phyloP scores from a whole-genome alignment of 345 rosid species.

The Cardiospermum halicacabum region DNA sequence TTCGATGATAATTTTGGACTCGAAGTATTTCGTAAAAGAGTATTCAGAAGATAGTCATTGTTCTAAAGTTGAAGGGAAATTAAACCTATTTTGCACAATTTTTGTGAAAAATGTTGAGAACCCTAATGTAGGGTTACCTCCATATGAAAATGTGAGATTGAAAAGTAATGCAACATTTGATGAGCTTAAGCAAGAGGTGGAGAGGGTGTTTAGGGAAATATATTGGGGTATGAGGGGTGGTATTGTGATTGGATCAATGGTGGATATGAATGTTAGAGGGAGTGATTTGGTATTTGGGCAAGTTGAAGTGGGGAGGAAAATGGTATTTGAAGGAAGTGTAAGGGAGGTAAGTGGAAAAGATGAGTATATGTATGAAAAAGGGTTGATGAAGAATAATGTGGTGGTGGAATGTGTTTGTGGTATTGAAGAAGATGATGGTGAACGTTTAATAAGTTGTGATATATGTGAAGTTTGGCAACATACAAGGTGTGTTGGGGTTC shows the following conservation, averaged over 20 bases:
- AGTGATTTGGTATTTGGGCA: slow-evolving; percentile 33
- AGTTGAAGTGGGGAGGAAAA: slow-evolving; percentile 40
- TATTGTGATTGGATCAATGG: slow-evolving; percentile 34
- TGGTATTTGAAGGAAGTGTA: slow-evolving; percentile 46
- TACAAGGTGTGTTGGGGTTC: slow-evolving; percentile 68
- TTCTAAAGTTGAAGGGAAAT: slow-evolving; percentile 34
- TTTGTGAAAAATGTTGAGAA: slow-evolving; percentile 25
- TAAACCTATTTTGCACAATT: slow-evolving; percentile 55
- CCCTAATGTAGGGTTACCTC: slow-evolving; percentile 25
- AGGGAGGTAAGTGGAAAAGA: slow-evolving; percentile 25
- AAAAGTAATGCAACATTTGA: slow-evolving; percentile 55
- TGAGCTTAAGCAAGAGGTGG: slow-evolving; percentile 58
- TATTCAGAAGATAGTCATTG: slow-evolving; percentile 26
- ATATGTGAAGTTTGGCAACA: slow-evolving; percentile 94
- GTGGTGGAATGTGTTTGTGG: slow-evolving; percentile 75
- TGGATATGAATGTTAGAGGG: slow-evolving; percentile 36
- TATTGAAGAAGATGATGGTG: slow-evolving; percentile 74
- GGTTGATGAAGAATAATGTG: slow-evolving; percentile 23
- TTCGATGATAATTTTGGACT: slow-evolving; percentile 63
- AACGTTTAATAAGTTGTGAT: slow-evolving; percentile 75
- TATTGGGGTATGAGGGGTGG: slow-evolving; percentile 65
- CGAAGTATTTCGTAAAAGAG: slow-evolving; percentile 68
- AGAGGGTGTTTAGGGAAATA: slow-evolving; percentile 55
- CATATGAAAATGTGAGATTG: slow-evolving; percentile 59
- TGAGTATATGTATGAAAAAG: slow-evolving; percentile 28